phyloP scores from a whole-genome alignment of 495 filamentous ascomycete species.

The Copromyces sp. region DNA sequence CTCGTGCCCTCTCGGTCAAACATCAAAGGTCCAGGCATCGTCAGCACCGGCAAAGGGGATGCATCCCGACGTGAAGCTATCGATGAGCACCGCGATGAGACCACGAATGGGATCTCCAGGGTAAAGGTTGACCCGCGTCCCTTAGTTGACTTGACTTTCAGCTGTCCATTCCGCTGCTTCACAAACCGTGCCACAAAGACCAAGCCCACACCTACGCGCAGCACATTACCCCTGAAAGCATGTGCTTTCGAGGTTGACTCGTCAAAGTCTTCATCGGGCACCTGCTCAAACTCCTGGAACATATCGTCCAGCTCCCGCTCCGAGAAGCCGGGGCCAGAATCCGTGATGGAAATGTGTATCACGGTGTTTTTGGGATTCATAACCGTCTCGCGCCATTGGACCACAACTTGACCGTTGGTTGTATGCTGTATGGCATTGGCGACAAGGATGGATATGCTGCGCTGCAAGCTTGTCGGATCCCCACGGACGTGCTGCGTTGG shows the following conservation, averaged over 20 bases:
- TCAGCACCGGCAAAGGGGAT: slow-evolving; percentile 10
- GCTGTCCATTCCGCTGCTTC: slow-evolving; percentile 15
- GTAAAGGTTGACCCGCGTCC: slow-evolving; percentile 14
- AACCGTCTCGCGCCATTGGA: slow-evolving; percentile 46
- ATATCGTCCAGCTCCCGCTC: slow-evolving; percentile 54
- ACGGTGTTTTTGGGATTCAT: slow-evolving; percentile 29
- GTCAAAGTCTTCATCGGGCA: slow-evolving; percentile 48
- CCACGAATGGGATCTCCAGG: slow-evolving; percentile 19
- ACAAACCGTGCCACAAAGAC: slow-evolving; percentile 15
- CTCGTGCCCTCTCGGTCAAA: background rate
- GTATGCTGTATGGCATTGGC: slow-evolving; percentile 75
- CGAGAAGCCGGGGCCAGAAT: slow-evolving; percentile 64
- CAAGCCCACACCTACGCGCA: slow-evolving; percentile 15
- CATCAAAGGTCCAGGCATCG: slow-evolving; percentile 7
- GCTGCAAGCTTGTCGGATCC: slow-evolving; percentile 59
- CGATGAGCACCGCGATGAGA: slow-evolving; percentile 11
- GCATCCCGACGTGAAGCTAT: slow-evolving; percentile 13
- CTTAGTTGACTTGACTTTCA: slow-evolving; percentile 11
- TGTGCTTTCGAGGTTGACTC: slow-evolving; percentile 18
- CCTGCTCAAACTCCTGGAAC: slow-evolving; percentile 73
- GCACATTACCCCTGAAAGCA: slow-evolving; percentile 1
- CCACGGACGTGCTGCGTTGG: slow-evolving; percentile 55
- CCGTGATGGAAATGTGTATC: slow-evolving; percentile 57
- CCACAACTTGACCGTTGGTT: slow-evolving; percentile 45
- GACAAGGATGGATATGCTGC: slow-evolving; percentile 61